These are phyloP conservation scores for Globisporangium nodosum DNA, from an alignment of 352 stramenopile genomes.

Conservation along the genomic window DNA sequence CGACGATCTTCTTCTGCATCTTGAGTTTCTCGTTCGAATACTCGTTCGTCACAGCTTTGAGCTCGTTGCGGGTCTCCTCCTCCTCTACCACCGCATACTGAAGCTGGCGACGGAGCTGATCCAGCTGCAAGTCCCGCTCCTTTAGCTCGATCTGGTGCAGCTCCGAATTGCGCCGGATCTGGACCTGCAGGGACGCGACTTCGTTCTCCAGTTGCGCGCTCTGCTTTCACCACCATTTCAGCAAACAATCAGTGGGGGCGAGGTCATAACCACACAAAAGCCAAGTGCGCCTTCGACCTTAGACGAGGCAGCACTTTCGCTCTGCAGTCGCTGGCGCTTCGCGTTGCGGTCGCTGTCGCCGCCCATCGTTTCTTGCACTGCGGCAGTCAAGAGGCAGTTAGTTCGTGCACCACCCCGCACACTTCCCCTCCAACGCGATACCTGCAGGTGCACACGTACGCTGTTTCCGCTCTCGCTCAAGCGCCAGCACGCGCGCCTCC, in stretches of 20 bases:
- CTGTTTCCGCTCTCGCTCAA: conserved; percentile 31
- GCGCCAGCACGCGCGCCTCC: conserved; percentile 23
- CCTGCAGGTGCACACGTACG: conserved; percentile 12
- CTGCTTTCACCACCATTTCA: conserved; percentile 13
- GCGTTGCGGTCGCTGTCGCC: conserved; percentile 20
- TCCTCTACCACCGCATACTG: conserved; percentile 61
- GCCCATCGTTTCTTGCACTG: conserved; percentile 23
- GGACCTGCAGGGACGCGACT: conserved; percentile 44
- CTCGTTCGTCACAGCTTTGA: conserved; percentile 45
- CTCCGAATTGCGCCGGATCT: conserved; percentile 44
- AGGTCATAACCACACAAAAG: too few relatives aligned
- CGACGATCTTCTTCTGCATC: conserved; percentile 63
- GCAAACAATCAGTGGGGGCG: background rate
- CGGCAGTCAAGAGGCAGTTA: background rate
- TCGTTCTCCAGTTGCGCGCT: conserved; percentile 45
- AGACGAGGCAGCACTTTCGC: conserved; percentile 45
- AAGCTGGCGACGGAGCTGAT: conserved; percentile 60
- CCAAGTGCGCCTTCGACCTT: conserved; percentile 29
- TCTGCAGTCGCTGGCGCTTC: conserved; percentile 53
- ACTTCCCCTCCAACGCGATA: conserved; percentile 1
- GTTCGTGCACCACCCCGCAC: background rate
- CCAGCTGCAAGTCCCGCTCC: conserved; percentile 60
- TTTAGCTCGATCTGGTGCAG: conserved; percentile 63
- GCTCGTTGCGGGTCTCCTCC: conserved; percentile 53
- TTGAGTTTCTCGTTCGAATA: conserved; percentile 51